Evolutionary conservation across 768 basidiomycete species (phyloP), one percentile per base, ranked within the genome.

Genomic region (Russula lepida): DNA sequence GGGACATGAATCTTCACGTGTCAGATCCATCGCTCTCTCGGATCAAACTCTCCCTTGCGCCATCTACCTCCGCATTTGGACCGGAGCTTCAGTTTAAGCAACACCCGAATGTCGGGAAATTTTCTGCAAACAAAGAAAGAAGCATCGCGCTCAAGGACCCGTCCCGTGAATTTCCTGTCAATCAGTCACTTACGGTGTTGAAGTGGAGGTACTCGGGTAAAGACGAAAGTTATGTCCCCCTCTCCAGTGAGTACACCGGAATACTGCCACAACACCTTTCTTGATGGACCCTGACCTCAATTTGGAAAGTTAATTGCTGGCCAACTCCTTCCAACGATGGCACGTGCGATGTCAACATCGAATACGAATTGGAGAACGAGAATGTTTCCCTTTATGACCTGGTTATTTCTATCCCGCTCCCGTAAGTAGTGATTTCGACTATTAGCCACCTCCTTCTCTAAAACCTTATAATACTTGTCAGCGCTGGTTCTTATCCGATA

Each of bases 341-440:
- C n/a, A 88, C 87, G 1, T 89, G 86, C 66, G 93, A 95, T 65
- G 91, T 98, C 62, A 95, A 90, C 73, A 91, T 98, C 64, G 97
- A 98, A 74, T 98, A 97, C 70, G 95, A 98, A 71, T 86, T 98
- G 49, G 93, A 95, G 71, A 89, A 92, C 64, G 81, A 88, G 64
- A 80, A 79, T 51, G 74, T 98, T 56, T 83, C 84, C 0, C 78
- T 98, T 2, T 83, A 90, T 71, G 91, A 98, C 71, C 82, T 95
- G 25, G 79, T 84, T 65, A 92, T 98, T 63, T 86, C 88, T 56
- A 95, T 98, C 67, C 94, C 95, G 27, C 84, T 98, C 50, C 95
- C 95, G 89, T 92, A 73, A 71, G 88, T 82, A 37, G 44, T 62
- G 35, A n/a, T 19, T 51, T 53, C 28, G 39, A 35, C 49, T 15